phyloP scores from a whole-genome alignment of 169 alveolate species.

The Fabrea salina region DNA sequence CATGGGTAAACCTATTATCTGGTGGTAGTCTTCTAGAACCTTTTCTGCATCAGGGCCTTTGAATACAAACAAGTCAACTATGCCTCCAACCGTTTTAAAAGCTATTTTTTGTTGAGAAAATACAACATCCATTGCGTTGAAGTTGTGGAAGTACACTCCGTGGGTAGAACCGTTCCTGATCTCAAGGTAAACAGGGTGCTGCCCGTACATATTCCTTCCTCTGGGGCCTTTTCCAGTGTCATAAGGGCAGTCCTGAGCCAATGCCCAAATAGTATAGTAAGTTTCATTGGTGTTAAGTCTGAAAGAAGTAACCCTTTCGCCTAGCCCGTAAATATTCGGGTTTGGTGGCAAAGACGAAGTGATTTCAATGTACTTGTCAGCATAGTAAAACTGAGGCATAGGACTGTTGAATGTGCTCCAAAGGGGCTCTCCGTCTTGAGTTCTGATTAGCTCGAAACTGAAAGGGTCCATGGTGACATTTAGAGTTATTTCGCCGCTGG shows the following conservation, averaged over 20 bases:
- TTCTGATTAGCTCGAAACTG: background rate
- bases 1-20: slow-evolving; percentile 65
- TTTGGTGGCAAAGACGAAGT: background rate
- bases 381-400: background rate
- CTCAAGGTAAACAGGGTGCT: slow-evolving; percentile 16
- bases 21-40: slow-evolving; percentile 45
- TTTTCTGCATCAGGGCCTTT: slow-evolving; percentile 58
- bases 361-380: background rate
- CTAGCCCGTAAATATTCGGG: background rate
- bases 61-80: slow-evolving; percentile 54
- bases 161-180: background rate
- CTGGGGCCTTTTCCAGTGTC: background rate
- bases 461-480: background rate
- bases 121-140: slow-evolving; percentile 46
- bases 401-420: background rate
- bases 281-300: background rate
- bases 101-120: background rate
- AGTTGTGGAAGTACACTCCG: slow-evolving; percentile 43
- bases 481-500: background rate
- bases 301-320: slow-evolving; percentile 16
- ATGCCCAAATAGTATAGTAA: background rate
- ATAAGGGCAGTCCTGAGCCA: background rate
- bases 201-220: background rate
- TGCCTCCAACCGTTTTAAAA: slow-evolving; percentile 61
- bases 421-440: background rate